Evolutionary conservation across 1,139 yeast genomes (phyloP), one percentile per base, ranked within the genome.

Genomic region (Yarrowia galli): DNA sequence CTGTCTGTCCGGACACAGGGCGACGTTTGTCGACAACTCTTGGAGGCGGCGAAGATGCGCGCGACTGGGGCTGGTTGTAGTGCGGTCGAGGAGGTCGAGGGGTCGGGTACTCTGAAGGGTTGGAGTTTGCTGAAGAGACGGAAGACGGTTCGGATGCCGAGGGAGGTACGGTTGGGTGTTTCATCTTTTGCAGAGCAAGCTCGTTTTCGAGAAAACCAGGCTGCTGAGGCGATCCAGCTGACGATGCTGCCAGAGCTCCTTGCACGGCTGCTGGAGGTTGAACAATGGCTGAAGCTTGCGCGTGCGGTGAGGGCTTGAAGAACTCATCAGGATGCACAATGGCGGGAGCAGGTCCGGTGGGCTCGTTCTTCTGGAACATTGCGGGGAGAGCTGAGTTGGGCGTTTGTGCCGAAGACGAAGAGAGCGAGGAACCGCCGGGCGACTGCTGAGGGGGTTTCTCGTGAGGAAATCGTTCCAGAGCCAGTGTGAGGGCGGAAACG

Each of bases 31-130:
- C 66, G 20, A 69, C 64, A 8, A 69, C 65, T 60, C 60, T 20
- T 20, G 70, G 67, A 8, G 69, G 69, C 6, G 72, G 71, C 23
- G 70, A 67, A 22, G 69, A 65, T 1, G 71, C 70, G 4, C 71
- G 68, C 7, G 70, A 67, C 46, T 51, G 70, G 2, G 71, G 71
- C 58, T 68, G 70, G 46, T 61, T 23, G 28, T 68, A 65, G 5
- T 65, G 35, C 46, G 54, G 65, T 15, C 67, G 38, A 40, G 66
- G 56, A 6, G 66, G 45, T 23, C 64, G 51, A 1, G 51, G 64
- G 2, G 64, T 43, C 15, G 64, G 64, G 42, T 58, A 58, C 32
- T 58, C 64, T 15, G 64, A 25, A 5, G 51, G 40, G 32, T 56
- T 56, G n/a, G 64, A 58, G 28, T 7, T 32, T 3, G 42, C 28